Conservation (phyloP, 495 filamentous ascomycete genomes). For the Xylaria grammica region DNA sequence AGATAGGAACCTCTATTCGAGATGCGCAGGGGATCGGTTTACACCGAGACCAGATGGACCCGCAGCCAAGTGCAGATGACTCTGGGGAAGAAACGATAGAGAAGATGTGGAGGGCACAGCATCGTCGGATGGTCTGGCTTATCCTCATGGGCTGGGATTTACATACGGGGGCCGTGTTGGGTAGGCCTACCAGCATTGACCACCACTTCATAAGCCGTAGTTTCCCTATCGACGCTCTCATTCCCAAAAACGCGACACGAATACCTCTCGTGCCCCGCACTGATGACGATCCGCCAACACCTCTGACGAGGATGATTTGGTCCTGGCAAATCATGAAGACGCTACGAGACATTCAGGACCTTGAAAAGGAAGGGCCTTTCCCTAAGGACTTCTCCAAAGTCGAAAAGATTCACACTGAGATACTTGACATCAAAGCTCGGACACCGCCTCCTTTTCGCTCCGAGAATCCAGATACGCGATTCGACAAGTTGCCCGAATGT, state of each 20-base stretch:
- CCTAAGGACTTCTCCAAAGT: constrained; percentile 58
- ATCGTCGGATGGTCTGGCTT: constrained; percentile 60
- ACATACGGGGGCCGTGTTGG: constrained; percentile 63
- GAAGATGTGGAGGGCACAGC: constrained; percentile 60
- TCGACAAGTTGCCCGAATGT: constrained; percentile 53
- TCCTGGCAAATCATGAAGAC: constrained; percentile 39
- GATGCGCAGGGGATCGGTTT: constrained; percentile 69
- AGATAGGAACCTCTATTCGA: constrained; percentile 59
- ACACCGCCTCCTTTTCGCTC: constrained; percentile 59
- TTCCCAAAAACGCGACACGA: constrained; percentile 39
- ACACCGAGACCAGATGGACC: constrained; percentile 55
- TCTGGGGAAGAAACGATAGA: constrained; percentile 50
- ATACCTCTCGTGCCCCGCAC: constrained; percentile 41
- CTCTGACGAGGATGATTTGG: constrained; percentile 47
- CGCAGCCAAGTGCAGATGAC: constrained; percentile 42
- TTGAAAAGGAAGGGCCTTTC: constrained; percentile 59
- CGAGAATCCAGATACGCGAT: constrained; percentile 60
- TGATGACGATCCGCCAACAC: constrained; percentile 49
- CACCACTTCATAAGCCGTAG: constrained; percentile 45
- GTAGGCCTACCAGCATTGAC: constrained; percentile 61
- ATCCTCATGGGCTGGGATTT: constrained; percentile 63
- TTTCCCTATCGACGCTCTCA: constrained; percentile 45
- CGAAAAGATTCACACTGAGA: constrained; percentile 56
- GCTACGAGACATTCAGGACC: constrained; percentile 44
- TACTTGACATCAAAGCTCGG: constrained; percentile 50